Evolutionary conservation across 2,329 filamentous ascomycete species (phyloP).

Genomic region (Thielaviopsis ethacetica): DNA sequence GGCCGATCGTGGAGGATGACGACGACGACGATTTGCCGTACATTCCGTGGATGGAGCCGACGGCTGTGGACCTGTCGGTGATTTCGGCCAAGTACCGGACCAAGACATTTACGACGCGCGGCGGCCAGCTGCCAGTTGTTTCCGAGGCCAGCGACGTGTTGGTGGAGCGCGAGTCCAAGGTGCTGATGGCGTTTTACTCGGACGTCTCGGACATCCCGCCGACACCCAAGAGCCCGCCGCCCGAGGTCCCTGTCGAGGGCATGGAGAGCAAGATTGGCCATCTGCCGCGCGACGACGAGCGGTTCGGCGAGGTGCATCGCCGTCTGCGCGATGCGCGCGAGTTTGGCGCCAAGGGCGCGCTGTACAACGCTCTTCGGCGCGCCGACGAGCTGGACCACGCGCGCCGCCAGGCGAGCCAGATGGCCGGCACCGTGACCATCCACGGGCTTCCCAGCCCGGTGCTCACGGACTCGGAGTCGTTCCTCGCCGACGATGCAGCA

Average conservation of each 20-base stretch:
- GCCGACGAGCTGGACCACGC: conserved; percentile 23
- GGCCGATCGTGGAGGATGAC: conserved; percentile 37
- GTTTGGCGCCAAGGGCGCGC: conserved; percentile 26
- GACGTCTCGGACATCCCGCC: conserved; percentile 37
- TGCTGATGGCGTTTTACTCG: conserved; percentile 45
- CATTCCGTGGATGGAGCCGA: conserved; percentile 34
- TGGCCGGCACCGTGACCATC: conserved; percentile 11
- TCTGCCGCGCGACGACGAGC: conserved; percentile 24
- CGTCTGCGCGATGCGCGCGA: conserved; percentile 32
- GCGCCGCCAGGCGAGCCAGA: not conserved
- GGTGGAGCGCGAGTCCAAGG: conserved; percentile 38
- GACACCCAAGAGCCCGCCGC: conserved; percentile 36
- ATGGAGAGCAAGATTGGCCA: conserved; percentile 18
- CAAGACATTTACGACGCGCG: conserved; percentile 36
- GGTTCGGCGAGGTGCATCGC: conserved; percentile 31
- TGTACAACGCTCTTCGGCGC: conserved; percentile 27
- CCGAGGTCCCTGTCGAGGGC: conserved; percentile 17
- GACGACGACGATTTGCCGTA: conserved; percentile 40
- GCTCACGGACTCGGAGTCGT: conserved; percentile 1
- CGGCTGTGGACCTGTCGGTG: conserved; percentile 28
- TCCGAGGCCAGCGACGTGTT: conserved; percentile 41
- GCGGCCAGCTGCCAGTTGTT: conserved; percentile 32
- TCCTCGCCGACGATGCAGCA: conserved; percentile 1
- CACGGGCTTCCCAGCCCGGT: conserved; percentile 1
- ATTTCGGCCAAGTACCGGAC: conserved; percentile 29